Percentiles rank a stretch among this genome's conserved stretches.
These are phyloP conservation scores for Bacidia gigantensis DNA, from an alignment of 495 filamentous ascomycete genomes.

Conservation along the genomic window DNA sequence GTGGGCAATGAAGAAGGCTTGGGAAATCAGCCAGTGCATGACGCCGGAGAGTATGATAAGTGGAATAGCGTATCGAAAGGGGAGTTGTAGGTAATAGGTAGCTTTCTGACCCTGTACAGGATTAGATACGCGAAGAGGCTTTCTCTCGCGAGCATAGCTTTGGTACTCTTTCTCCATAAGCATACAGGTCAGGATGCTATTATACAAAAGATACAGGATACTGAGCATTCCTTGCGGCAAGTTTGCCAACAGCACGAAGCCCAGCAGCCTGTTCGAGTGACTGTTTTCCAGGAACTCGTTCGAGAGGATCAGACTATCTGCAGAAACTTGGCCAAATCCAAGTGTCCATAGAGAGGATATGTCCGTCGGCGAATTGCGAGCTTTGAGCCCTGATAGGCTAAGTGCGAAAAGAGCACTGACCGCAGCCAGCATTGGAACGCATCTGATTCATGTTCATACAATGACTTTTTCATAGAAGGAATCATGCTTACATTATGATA, in stretches of 20 bases:
- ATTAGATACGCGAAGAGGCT: slow-evolving; percentile 33
- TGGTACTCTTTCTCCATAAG: slow-evolving; percentile 25
- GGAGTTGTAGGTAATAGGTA: slow-evolving; percentile 35
- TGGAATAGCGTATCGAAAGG: slow-evolving; percentile 30
- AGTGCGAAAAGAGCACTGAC: neutral
- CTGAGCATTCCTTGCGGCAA: slow-evolving; percentile 31
- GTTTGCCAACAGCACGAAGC: slow-evolving; percentile 27
- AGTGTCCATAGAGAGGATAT: neutral
- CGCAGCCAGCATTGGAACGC: neutral
- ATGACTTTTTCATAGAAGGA: too few species aligned
- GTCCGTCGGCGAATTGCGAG: neutral
- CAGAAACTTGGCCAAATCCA: neutral
- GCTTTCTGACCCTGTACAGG: slow-evolving; percentile 26
- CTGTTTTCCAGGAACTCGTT: neutral
- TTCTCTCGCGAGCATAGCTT: slow-evolving; percentile 19
- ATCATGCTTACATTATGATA: too few species aligned
- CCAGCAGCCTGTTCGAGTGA: neutral
- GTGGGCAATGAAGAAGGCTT: slow-evolving; percentile 27
- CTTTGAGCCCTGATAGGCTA: neutral
- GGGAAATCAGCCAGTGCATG: slow-evolving; percentile 32
- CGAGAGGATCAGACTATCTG: neutral
- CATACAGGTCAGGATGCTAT: slow-evolving; percentile 31
- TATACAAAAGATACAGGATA: slow-evolving; percentile 29
- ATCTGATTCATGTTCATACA: neutral
- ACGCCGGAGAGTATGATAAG: slow-evolving; percentile 21